These are phyloP conservation scores for Phyllosticta ampelicida DNA, from an alignment of 2,329 filamentous ascomycete species.

Conservation along the genomic window DNA sequence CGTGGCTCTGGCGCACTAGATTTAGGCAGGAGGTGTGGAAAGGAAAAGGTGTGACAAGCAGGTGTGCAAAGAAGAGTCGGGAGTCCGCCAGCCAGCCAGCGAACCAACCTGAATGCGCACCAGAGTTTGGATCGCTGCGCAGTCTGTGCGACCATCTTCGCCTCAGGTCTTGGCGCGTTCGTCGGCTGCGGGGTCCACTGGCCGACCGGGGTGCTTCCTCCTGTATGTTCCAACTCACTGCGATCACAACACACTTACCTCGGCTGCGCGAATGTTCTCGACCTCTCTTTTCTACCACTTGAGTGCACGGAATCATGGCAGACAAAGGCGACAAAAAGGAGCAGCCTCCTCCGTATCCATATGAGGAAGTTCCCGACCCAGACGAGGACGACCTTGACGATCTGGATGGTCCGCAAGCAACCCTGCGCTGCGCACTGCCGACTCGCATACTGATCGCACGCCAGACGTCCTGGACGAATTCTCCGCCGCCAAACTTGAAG, in stretches of 20 bases:
- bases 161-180: not conserved
- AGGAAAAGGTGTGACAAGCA: not conserved
- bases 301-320: constrained; percentile 1
- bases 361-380: constrained; percentile 52
- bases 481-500: constrained; percentile 50
- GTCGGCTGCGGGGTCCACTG: not conserved
- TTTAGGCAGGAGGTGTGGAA: not conserved
- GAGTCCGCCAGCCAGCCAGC: not conserved
- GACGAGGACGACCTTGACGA: constrained; percentile 91
- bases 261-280: not conserved
- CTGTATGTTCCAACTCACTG: not conserved
- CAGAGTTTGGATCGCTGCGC: not conserved
- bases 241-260: not conserved
- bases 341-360: constrained; percentile 4
- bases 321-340: not conserved
- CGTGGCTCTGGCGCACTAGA: not conserved
- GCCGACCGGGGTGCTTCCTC: not conserved
- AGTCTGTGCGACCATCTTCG: not conserved
- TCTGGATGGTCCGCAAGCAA: constrained; percentile 57
- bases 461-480: constrained; percentile 91
- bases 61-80: not conserved
- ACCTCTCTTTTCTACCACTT: not conserved
- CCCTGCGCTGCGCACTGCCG: not conserved
- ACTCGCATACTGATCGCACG: not conserved
- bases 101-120: not conserved